Percentiles rank a stretch among this genome's conserved stretches.
Evolutionary conservation across 352 stramenopile species (phyloP).

Genomic region (Globisporangium irregulare): DNA sequence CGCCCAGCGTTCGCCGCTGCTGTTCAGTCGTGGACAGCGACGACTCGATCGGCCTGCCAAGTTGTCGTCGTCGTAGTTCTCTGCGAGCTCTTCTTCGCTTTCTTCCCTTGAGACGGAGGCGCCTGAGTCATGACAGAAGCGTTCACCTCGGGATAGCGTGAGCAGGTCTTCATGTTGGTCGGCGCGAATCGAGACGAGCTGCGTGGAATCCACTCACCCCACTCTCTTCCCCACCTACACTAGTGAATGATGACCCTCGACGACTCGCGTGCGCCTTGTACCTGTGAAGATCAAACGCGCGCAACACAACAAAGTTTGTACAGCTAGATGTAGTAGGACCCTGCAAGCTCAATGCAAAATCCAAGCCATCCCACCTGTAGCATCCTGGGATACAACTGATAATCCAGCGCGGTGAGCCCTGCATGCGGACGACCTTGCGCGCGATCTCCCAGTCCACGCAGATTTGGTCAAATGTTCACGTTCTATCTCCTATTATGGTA

Average conservation of each 20-base stretch:
- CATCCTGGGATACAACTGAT: neutral
- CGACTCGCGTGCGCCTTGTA: neutral
- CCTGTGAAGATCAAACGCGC: neutral
- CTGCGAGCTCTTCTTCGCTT: neutral
- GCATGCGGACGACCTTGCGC: neutral
- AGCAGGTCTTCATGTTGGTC: neutral
- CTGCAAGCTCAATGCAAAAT: too few relatives aligned
- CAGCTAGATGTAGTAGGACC: too few relatives aligned
- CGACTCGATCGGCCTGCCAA: neutral
- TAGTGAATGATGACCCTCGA: neutral
- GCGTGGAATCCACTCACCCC: neutral
- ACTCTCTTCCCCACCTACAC: neutral
- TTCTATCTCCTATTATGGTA: neutral
- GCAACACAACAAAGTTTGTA: neutral
- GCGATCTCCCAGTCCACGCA: neutral
- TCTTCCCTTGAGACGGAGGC: neutral
- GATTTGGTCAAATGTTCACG: neutral
- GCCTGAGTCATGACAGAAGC: neutral
- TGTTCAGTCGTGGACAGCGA: neutral
- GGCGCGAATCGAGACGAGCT: neutral
- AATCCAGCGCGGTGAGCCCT: neutral
- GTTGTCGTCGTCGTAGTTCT: neutral
- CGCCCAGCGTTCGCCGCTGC: neutral
- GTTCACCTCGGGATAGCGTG: neutral
- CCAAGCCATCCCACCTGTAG: neutral